Conservation (phyloP, 192 early-diverging fungal species). For the Umbelopsis ramanniana region DNA sequence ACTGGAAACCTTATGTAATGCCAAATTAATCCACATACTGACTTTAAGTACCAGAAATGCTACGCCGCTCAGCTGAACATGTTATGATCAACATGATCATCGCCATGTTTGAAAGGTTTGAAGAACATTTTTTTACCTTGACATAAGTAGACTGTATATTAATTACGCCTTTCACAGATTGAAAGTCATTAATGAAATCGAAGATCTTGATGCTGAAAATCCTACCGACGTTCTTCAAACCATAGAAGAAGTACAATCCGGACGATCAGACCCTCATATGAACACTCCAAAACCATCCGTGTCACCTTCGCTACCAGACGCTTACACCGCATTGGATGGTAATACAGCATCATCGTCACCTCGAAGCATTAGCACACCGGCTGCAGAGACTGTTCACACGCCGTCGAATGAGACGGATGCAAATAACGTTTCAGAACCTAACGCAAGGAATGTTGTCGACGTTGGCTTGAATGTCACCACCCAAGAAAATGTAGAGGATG, state of each 20-base stretch:
- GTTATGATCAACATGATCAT: slow-evolving; percentile 76
- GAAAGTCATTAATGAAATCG: slow-evolving; percentile 27
- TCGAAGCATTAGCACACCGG: background rate
- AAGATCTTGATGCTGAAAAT: slow-evolving; percentile 36
- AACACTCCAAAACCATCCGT: slow-evolving; percentile 29
- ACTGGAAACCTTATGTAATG: background rate
- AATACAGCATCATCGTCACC: background rate
- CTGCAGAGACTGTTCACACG: background rate
- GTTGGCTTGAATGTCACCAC: slow-evolving; percentile 5
- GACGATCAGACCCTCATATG: slow-evolving; percentile 31
- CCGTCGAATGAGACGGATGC: background rate
- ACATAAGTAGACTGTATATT: background rate
- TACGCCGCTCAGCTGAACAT: slow-evolving; percentile 77
- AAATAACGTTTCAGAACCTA: background rate
- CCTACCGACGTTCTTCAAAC: background rate
- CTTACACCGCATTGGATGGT: background rate
- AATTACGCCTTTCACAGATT: slow-evolving; percentile 24
- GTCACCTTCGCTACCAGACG: slow-evolving; percentile 23
- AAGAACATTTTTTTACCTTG: background rate
- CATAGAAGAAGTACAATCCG: background rate
- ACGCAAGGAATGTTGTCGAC: background rate
- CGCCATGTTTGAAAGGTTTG: slow-evolving; percentile 76
- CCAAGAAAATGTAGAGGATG: slow-evolving; percentile 6
- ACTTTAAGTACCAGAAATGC: slow-evolving; percentile 58
- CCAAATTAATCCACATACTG: background rate